Evolutionary conservation across 257 asterid genomes (phyloP), one percentile per base, ranked within the genome.

Genomic region (Solanum bulbocastanum): DNA sequence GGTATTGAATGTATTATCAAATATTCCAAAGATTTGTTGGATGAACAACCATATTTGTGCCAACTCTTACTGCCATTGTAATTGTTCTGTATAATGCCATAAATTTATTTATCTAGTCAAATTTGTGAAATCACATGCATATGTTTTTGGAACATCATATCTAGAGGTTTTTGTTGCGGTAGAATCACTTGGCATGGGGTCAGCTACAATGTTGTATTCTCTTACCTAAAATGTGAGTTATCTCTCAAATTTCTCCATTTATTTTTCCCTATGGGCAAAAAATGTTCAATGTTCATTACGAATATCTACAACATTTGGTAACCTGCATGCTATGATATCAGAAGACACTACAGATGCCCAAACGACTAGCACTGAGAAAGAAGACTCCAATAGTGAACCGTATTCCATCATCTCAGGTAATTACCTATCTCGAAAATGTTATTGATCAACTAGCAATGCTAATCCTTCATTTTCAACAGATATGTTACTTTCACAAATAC

Each of bases 331-430:
- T 33, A 15, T 68, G 36, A 85, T 18, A 13, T 18, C 68, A 20
- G 42, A 33, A 85, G 83, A 23, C 16, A 18, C 22, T 25, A 44
- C 42, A 58, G n/a, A 65, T 83, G 23, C 58, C 22, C 8, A 75
- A 75, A 75, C 3, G 2, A 37, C 22, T 10, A 23, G 6, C 83
- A 39, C 5, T 75, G 12, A 23, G 2, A 75, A 75, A 23, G 83
- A 33, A 15, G 14, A 8, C 10, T 83, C 46, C 52, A 35, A 52
- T 62, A 65, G 37, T 7, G 14, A 91, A 83, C 94, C 94, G 5
- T 93, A 91, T 88, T 91, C 90, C 88, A 88, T 94, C 33, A 90
- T 90, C 95, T 37, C 90, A 89, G 92, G 96, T 94, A 89, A 44
- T 75, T 46, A 20, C 10, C 16, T 62, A 62, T 5, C 71, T 2